Conservation (phyloP, 306 rosid species). For the Dicorynia guianensis region DNA sequence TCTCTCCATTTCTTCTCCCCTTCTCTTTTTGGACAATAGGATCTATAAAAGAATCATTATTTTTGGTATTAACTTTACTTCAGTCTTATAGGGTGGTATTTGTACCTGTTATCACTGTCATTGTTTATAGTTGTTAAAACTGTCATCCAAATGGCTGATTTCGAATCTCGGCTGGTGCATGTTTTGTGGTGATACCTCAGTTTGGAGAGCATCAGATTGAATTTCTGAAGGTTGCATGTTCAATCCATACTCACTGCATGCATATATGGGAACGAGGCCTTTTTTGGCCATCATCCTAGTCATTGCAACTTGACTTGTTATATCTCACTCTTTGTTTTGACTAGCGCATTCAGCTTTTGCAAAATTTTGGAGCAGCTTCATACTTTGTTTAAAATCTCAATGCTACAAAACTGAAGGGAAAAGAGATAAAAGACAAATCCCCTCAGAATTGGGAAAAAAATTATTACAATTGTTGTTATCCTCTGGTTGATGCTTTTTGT, state of each 20-base stretch:
- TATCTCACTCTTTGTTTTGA: background rate
- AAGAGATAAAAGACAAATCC: background rate
- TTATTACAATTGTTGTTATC: background rate
- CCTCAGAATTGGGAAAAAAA: background rate
- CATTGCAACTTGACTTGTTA: background rate
- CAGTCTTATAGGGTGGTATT: background rate
- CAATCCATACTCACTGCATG: slow-evolving; percentile 62
- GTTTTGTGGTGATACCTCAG: slow-evolving; percentile 63
- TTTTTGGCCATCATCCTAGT: background rate
- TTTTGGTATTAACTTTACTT: background rate
- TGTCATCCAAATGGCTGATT: slow-evolving; percentile 18
- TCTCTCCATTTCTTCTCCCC: background rate
- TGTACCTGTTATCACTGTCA: background rate
- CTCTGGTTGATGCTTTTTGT: background rate
- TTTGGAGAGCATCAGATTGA: slow-evolving; percentile 62
- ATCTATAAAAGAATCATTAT: background rate
- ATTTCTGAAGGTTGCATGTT: slow-evolving; percentile 61
- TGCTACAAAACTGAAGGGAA: too few species aligned
- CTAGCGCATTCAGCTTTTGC: background rate
- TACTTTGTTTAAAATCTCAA: background rate
- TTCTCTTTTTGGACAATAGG: background rate
- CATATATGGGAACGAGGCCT: slow-evolving; percentile 37
- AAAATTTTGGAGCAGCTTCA: background rate
- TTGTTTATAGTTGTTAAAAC: background rate
- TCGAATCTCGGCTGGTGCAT: slow-evolving; percentile 46